phyloP scores from a whole-genome alignment of 2,329 filamentous ascomycete species.

The Aspergillus spinulosporus region DNA sequence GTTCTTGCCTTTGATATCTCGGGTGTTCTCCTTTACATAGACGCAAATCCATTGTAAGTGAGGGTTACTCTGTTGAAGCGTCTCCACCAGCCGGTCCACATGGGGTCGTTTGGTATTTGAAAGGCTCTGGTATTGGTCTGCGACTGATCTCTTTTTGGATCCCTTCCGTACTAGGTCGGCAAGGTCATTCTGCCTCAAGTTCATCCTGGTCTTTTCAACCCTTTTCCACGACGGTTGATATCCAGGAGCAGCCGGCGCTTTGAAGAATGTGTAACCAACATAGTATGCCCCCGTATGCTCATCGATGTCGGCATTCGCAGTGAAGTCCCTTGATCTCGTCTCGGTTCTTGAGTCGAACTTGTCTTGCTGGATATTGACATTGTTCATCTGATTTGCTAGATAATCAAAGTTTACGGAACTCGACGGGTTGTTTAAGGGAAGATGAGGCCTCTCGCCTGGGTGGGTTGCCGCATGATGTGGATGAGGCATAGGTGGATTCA shows the following conservation, averaged over 20 bases:
- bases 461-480: slow-evolving; percentile 19
- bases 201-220: slow-evolving; percentile 32
- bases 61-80: slow-evolving; percentile 31
- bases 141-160: slow-evolving; percentile 28
- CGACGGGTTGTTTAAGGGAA: slow-evolving; percentile 15
- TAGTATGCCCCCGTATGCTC: slow-evolving; percentile 27
- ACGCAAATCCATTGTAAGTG: slow-evolving; percentile 40
- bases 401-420: slow-evolving; percentile 14
- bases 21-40: slow-evolving; percentile 37
- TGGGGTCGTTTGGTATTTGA: slow-evolving; percentile 32
- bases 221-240: slow-evolving; percentile 33
- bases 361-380: slow-evolving; percentile 20
- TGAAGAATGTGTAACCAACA: slow-evolving; percentile 38
- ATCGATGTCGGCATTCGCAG: slow-evolving; percentile 11
- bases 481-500: slow-evolving; percentile 22
- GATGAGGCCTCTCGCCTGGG: slow-evolving; percentile 17
- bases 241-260: slow-evolving; percentile 32
- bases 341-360: slow-evolving; percentile 4
- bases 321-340: slow-evolving; percentile 8
- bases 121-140: slow-evolving; percentile 33
- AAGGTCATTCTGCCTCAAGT: slow-evolving; percentile 35
- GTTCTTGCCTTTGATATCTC: slow-evolving; percentile 30
- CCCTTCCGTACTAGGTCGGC: slow-evolving; percentile 32
- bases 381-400: slow-evolving; percentile 22
- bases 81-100: slow-evolving; percentile 38